Conservation (phyloP, 805 yeast species). For the Teunomyces lycoperdinae region DNA sequence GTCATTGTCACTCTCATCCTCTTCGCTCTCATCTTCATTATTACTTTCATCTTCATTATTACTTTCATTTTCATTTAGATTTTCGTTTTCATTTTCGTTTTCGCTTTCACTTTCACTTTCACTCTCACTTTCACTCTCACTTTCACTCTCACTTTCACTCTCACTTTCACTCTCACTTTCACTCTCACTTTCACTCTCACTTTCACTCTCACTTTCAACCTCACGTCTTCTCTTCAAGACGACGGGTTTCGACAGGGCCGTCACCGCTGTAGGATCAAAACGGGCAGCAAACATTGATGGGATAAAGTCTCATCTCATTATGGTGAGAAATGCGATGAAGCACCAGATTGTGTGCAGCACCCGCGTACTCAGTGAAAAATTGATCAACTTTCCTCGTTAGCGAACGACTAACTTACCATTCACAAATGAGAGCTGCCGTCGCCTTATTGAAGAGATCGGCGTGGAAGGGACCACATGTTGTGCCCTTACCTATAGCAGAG, state of each 20-base stretch:
- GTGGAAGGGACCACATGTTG: constrained; percentile 82
- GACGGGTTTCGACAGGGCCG: not conserved
- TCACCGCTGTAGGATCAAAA: constrained; percentile 47
- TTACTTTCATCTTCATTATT: constrained; percentile 1
- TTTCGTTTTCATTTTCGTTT: constrained; percentile 7
- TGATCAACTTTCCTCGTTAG: not conserved
- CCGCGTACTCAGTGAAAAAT: not conserved
- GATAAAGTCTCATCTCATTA: not conserved
- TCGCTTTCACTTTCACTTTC: constrained; percentile 13
- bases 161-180: not conserved
- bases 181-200: constrained; percentile 9
- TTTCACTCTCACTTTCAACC: constrained; percentile 9
- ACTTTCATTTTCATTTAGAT: constrained; percentile 8
- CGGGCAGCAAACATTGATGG: constrained; percentile 59
- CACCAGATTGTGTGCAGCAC: not conserved
- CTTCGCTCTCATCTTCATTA: constrained; percentile 1
- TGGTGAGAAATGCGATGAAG: not conserved
- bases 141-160: not conserved
- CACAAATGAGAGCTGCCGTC: constrained; percentile 33
- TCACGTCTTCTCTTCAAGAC: constrained; percentile 1
- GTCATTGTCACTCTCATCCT: constrained; percentile 12
- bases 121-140: constrained; percentile 5
- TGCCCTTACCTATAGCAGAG: constrained; percentile 88
- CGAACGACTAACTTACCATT: not conserved
- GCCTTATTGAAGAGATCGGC: constrained; percentile 30